Percentiles rank a stretch among this genome's conserved stretches.
Conservation (phyloP, 768 basidiomycete genomes). For the Leccinum aurantiacum region DNA sequence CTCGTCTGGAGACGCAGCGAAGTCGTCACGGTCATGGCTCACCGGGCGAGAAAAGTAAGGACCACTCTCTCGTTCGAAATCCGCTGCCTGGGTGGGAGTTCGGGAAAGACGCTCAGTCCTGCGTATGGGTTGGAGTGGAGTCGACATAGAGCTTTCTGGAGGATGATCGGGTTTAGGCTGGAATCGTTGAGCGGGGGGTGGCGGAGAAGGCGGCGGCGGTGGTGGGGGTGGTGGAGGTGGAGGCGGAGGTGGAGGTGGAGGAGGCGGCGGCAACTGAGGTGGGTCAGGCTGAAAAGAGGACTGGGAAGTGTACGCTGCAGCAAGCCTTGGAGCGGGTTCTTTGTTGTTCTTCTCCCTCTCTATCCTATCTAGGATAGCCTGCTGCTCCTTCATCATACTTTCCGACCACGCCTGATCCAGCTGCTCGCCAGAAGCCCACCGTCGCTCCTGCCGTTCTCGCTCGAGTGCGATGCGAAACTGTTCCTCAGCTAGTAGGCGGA, state of each 20-base stretch:
- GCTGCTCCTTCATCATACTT: constrained; percentile 37
- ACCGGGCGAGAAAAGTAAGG: constrained; percentile 19
- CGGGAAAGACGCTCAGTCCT: constrained; percentile 19
- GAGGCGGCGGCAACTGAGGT: background rate
- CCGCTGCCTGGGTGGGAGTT: constrained; percentile 18
- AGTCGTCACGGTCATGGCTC: constrained; percentile 22
- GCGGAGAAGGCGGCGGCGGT: background rate
- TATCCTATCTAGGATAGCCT: constrained; percentile 49
- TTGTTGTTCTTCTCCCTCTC: constrained; percentile 38
- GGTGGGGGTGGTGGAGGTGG: background rate
- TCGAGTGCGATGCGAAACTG: constrained; percentile 45
- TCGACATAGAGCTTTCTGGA: constrained; percentile 10
- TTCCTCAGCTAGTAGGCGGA: constrained; percentile 47
- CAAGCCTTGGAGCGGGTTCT: constrained; percentile 1
- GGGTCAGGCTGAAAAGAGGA: constrained; percentile 10
- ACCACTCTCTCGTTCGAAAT: constrained; percentile 25
- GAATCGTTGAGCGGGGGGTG: background rate
- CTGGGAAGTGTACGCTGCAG: background rate
- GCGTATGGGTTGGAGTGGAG: constrained; percentile 14
- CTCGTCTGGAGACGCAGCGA: constrained; percentile 21
- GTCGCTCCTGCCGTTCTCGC: constrained; percentile 50
- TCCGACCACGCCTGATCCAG: constrained; percentile 36
- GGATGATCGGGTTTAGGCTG: constrained; percentile 2
- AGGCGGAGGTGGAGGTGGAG: background rate
- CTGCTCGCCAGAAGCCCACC: constrained; percentile 44